phyloP scores from a whole-genome alignment of 805 yeast genomes.

The Pichia californica region DNA sequence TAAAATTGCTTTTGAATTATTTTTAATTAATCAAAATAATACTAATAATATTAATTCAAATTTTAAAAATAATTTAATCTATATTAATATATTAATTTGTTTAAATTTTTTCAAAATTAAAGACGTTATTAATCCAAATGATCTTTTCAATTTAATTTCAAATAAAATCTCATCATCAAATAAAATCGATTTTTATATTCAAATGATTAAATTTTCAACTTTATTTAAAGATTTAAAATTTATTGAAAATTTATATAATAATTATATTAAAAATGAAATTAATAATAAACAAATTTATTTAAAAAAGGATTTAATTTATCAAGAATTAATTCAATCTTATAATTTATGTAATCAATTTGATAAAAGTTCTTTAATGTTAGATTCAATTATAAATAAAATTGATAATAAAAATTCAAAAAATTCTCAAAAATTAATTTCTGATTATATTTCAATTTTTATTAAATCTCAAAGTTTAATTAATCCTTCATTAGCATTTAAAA shows the following conservation, averaged over 20 bases:
- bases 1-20: slow-evolving; percentile 45
- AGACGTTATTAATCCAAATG: slow-evolving; percentile 13
- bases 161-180: slow-evolving; percentile 10
- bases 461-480: slow-evolving; percentile 22
- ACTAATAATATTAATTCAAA: slow-evolving; percentile 4
- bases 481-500: slow-evolving; percentile 22
- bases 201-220: slow-evolving; percentile 35
- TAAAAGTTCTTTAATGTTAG: slow-evolving; percentile 51
- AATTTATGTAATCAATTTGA: slow-evolving; percentile 43
- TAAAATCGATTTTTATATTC: slow-evolving; percentile 29
- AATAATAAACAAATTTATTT: not conserved
- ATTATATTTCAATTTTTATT: slow-evolving; percentile 24
- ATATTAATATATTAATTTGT: slow-evolving; percentile 21
- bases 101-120: slow-evolving; percentile 22
- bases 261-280: not conserved
- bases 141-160: slow-evolving; percentile 15
- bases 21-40: slow-evolving; percentile 21
- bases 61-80: slow-evolving; percentile 15
- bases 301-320: slow-evolving; percentile 44
- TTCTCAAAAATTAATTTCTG: slow-evolving; percentile 13
- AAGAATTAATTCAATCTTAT: slow-evolving; percentile 45
- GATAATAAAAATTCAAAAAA: slow-evolving; percentile 12
- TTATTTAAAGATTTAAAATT: slow-evolving; percentile 31
- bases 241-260: slow-evolving; percentile 32
- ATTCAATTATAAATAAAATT: slow-evolving; percentile 36